phyloP scores from a whole-genome alignment of 73 alveolate genomes.

The Symbiodinium pilosum region DNA sequence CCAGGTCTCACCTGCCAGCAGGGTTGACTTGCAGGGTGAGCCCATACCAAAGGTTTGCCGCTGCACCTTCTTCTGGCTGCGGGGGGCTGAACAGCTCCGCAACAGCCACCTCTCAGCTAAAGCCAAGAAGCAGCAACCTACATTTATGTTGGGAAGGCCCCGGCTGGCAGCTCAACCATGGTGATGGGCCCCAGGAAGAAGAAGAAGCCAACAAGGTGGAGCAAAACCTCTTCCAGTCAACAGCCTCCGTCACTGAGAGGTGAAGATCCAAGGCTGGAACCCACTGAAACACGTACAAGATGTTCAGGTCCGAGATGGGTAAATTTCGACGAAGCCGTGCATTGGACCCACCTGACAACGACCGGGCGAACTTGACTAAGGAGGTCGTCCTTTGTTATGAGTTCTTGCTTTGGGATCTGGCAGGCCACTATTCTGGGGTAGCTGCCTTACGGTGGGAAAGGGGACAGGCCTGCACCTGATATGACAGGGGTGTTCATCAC shows the following conservation, averaged over 20 bases:
- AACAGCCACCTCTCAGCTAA: slow-evolving; percentile 24
- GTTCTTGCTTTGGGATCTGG: background rate
- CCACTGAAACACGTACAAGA: slow-evolving; percentile 67
- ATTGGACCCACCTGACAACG: slow-evolving; percentile 37
- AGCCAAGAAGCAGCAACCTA: too few species aligned
- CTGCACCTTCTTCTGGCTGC: slow-evolving; percentile 27
- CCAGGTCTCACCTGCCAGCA: background rate
- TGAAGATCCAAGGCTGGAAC: background rate
- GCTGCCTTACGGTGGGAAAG: too few species aligned
- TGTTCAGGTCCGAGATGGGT: slow-evolving; percentile 41
- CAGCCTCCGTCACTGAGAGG: background rate
- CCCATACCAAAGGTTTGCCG: too few species aligned
- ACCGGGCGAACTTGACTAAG: background rate
- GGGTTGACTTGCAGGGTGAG: too few species aligned
- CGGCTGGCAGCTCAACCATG: slow-evolving; percentile 41
- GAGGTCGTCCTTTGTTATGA: background rate
- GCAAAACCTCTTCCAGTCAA: background rate
- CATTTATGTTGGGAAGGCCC: background rate
- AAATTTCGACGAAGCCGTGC: slow-evolving; percentile 38
- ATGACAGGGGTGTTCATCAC: slow-evolving; percentile 79
- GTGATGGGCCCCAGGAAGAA: slow-evolving; percentile 64
- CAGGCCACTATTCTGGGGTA: too few species aligned
- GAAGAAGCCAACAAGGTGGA: slow-evolving; percentile 54
- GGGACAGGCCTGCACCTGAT: slow-evolving; percentile 49
- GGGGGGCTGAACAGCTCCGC: slow-evolving; percentile 57